A percentile compares a stretch with the other conserved stretches of the same genome.
Conservation (phyloP, 257 asterid species). For the Schizonepeta tenuifolia region DNA sequence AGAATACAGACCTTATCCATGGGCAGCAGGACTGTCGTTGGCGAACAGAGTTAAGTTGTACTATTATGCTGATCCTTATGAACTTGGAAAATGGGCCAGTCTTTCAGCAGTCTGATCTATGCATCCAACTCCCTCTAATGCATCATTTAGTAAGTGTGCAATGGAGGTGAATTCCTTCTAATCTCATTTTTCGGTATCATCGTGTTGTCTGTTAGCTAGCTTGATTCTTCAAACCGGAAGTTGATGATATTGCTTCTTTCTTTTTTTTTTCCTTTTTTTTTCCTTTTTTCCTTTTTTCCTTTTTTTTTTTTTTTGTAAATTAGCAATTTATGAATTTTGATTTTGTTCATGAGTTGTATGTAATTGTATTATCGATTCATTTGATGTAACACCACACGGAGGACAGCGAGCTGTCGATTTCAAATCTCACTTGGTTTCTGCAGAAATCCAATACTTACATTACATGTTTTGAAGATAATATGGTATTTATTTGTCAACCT, state of each 20-base stretch:
- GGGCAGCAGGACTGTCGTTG: constrained; percentile 82
- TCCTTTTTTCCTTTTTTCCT: too few species aligned
- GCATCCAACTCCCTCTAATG: background rate
- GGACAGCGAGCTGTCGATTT: background rate
- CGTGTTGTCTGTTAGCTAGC: background rate
- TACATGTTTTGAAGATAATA: background rate
- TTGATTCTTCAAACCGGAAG: background rate
- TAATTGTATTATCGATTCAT: constrained; percentile 34
- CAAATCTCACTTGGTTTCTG: background rate
- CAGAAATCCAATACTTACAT: background rate
- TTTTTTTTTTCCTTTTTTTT: constrained; percentile 3
- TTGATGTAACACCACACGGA: constrained; percentile 25
- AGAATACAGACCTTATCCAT: constrained; percentile 52
- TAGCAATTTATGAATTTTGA: constrained; percentile 25
- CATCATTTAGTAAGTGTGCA: background rate
- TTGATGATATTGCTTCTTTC: constrained; percentile 8
- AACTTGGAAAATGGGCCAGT: constrained; percentile 95
- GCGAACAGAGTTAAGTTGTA: constrained; percentile 78
- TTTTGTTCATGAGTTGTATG: constrained; percentile 38
- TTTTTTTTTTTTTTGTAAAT: constrained; percentile 20
- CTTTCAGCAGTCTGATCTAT: constrained; percentile 73
- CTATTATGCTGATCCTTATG: constrained; percentile 88
- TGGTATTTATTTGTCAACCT: background rate
- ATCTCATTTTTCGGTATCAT: constrained; percentile 7
- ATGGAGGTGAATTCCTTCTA: constrained; percentile 21